Evolutionary conservation across 768 basidiomycete genomes (phyloP).

Genomic region (Lentinula aciculospora): DNA sequence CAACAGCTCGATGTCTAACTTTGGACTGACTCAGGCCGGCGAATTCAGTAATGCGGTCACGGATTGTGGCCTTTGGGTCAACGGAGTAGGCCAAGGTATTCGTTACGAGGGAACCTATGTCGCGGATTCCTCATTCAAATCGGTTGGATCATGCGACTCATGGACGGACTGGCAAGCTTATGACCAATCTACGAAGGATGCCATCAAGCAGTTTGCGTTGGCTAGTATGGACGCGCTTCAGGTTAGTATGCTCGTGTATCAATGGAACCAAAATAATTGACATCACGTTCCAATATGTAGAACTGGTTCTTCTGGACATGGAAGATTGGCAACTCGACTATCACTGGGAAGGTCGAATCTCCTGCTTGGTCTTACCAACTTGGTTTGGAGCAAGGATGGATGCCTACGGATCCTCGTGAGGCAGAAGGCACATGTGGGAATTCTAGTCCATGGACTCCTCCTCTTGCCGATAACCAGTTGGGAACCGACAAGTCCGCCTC

Average conservation of each 20-base stretch:
- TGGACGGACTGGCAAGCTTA: conserved; percentile 79
- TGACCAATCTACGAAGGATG: conserved; percentile 51
- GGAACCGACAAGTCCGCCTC: conserved; percentile 70
- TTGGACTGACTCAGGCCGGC: conserved; percentile 80
- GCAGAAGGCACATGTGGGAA: conserved; percentile 71
- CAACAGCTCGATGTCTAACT: conserved; percentile 72
- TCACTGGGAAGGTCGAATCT: conserved; percentile 62
- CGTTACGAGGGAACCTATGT: conserved; percentile 84
- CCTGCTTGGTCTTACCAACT: conserved; percentile 94
- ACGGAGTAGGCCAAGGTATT: conserved; percentile 73
- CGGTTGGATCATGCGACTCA: conserved; percentile 54
- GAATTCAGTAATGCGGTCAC: conserved; percentile 88
- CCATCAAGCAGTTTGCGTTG: conserved; percentile 66
- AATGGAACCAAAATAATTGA: not conserved
- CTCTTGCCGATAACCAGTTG: conserved; percentile 65
- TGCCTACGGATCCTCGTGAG: conserved; percentile 81
- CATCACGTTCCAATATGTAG: conserved; percentile 26
- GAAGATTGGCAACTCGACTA: conserved; percentile 86
- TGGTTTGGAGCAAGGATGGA: conserved; percentile 88
- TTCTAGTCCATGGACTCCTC: conserved; percentile 47
- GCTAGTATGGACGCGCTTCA: conserved; percentile 92
- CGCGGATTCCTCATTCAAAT: conserved; percentile 27
- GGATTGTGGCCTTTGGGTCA: conserved; percentile 75
- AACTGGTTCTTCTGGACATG: conserved; percentile 99
- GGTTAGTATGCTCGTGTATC: conserved; percentile 30